Evolutionary conservation across 2,329 filamentous ascomycete genomes (phyloP), one percentile per base, ranked within the genome.

Genomic region (Talaromyces funiculosus): DNA sequence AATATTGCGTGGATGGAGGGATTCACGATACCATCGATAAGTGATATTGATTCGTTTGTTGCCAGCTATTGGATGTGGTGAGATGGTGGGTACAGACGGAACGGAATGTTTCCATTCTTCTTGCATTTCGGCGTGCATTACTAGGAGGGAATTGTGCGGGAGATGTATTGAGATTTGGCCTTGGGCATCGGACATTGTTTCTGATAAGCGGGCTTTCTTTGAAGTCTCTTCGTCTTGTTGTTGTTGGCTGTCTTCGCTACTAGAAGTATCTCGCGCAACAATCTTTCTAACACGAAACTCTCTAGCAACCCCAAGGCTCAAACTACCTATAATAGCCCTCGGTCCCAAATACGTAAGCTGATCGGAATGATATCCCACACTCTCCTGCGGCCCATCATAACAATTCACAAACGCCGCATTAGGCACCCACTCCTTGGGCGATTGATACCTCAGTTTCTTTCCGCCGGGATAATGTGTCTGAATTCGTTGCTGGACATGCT

Each of bases 41-140:
- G 94, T 99, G 71, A 99, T 84, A 71, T 97, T 97, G 67, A 99
- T 92, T 42, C 94, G 83, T 64, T 85, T 87, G 67, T 86, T 92
- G 0, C 88, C 88, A 0, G 92, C 84, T 1, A 96, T 72, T 0
- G 92, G 90, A 72, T 99, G 94, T 1, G 91, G 90, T 63, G 92
- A 88, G 61, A 97, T 89, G 3, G 87, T 85, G 53, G 82, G 80
- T 0, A 89, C 87, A 0, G 92, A 89, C 0, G 86, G 81, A 45
- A 99, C 89, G 65, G 85, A 84, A 73, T 99, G 94, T 73, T 97
- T 97, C 92, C 92, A 97, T 70, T 90, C 88, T 71, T 97, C 93
- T 71, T 97, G 93, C 90, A 96, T 97, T 71, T 96, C 91, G 0
- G 93, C 92, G 69, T 97, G 92, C 94, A 99, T 97, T 9, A 97